These are phyloP conservation scores for Tylopilus plumbeoviolaceoides DNA, from an alignment of 768 basidiomycete genomes.

Conservation along the genomic window DNA sequence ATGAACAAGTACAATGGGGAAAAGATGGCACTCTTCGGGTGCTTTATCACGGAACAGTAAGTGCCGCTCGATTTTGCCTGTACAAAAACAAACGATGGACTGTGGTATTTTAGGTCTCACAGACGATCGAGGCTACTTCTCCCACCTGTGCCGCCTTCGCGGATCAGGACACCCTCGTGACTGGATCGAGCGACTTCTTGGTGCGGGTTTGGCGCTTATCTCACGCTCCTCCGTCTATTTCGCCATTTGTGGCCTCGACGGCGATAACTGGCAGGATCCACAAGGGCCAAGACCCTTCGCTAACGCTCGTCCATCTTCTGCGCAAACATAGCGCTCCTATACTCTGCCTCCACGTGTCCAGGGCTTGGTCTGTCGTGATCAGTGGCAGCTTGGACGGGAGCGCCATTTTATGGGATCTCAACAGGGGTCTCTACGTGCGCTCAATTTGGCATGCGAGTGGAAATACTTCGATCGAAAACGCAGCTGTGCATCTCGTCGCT, in stretches of 20 bases:
- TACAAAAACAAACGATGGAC: background rate
- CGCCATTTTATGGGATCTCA: slow-evolving; percentile 87
- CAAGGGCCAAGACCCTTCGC: slow-evolving; percentile 25
- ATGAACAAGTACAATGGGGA: slow-evolving; percentile 72
- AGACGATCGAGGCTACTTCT: slow-evolving; percentile 70
- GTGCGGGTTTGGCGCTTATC: slow-evolving; percentile 78
- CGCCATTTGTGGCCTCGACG: slow-evolving; percentile 21
- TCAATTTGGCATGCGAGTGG: slow-evolving; percentile 67
- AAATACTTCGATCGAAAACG: slow-evolving; percentile 19
- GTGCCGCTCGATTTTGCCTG: background rate
- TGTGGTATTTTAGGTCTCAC: slow-evolving; percentile 48
- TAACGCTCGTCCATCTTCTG: slow-evolving; percentile 66
- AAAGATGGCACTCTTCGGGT: slow-evolving; percentile 56
- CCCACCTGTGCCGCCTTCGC: slow-evolving; percentile 78
- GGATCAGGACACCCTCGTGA: slow-evolving; percentile 67
- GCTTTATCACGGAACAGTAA: slow-evolving; percentile 59
- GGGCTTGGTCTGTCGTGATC: slow-evolving; percentile 77
- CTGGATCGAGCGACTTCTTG: slow-evolving; percentile 75
- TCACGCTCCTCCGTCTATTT: slow-evolving; percentile 25
- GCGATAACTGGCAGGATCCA: slow-evolving; percentile 5
- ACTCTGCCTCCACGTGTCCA: slow-evolving; percentile 64
- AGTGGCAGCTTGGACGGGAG: slow-evolving; percentile 86
- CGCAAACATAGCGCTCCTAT: slow-evolving; percentile 73
- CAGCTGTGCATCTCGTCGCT: slow-evolving; percentile 61
- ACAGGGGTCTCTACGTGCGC: slow-evolving; percentile 73